Evolutionary conservation across 176 grass and related monocot genomes (phyloP).

Genomic region (Cenchrus fungigraminus): DNA sequence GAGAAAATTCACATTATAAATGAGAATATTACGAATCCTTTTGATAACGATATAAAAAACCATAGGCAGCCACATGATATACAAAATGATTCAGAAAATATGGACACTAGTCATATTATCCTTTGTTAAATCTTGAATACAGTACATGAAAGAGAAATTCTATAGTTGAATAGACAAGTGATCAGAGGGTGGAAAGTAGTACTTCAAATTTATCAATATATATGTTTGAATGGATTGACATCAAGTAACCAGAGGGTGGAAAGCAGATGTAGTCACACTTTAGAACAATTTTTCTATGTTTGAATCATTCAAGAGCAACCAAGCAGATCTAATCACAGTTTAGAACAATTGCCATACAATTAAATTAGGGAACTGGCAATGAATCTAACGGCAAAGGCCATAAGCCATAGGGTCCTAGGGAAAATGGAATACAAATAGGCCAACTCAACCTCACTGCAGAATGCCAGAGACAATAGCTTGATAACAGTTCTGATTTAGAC

Average conservation of each 20-base stretch:
- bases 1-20: not conserved
- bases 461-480: not conserved
- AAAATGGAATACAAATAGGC: not conserved
- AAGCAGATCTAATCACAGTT: not conserved
- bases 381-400: not conserved
- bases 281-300: not conserved
- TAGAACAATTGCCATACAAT: not conserved
- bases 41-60: not conserved
- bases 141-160: not conserved
- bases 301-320: not conserved
- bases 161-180: not conserved
- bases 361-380: not conserved
- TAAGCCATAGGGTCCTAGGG: not conserved
- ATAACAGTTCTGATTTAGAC: not conserved
- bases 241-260: not conserved
- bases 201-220: not conserved
- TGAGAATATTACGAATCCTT: conserved; percentile 28
- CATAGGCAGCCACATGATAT: not conserved
- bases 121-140: not conserved
- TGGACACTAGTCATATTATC: not conserved
- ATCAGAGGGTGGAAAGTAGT: too few relatives aligned
- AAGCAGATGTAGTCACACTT: conserved; percentile 14
- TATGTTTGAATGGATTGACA: not conserved
- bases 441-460: not conserved
- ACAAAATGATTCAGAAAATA: not conserved